Evolutionary conservation across 2,329 filamentous ascomycete genomes (phyloP).

Genomic region (Aureobasidium sp.): DNA sequence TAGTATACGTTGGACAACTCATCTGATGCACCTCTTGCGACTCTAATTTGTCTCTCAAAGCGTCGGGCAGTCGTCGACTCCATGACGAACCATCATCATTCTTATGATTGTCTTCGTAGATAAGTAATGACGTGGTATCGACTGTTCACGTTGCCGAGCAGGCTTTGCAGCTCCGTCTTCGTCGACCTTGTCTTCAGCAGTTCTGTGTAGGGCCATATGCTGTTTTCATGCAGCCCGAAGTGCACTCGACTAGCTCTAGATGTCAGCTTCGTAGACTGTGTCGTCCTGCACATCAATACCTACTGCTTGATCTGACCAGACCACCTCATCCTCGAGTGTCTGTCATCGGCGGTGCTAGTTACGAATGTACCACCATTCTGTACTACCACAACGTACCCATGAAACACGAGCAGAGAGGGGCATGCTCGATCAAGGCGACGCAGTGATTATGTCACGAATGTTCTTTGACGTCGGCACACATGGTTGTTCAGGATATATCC

Average conservation of each 20-base stretch:
- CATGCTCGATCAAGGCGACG: neutral
- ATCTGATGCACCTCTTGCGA: neutral
- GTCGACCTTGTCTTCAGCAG: neutral
- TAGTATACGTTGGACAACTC: neutral
- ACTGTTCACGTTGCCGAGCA: neutral
- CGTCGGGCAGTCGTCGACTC: neutral
- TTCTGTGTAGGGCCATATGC: neutral
- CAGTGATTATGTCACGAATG: neutral
- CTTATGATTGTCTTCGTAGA: neutral
- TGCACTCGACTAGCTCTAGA: neutral
- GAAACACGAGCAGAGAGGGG: neutral
- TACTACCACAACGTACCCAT: neutral
- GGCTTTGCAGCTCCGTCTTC: neutral
- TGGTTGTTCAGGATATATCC: neutral
- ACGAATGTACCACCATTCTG: neutral
- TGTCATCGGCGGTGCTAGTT: too few relatives aligned
- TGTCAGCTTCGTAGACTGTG: neutral
- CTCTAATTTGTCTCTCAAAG: neutral
- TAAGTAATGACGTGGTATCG: neutral
- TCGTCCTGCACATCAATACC: neutral
- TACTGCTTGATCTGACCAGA: neutral
- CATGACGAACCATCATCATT: neutral
- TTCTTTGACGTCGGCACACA: neutral
- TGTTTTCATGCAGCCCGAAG: neutral
- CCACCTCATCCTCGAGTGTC: neutral